A percentile compares a stretch with the other conserved stretches of the same genome.
Evolutionary conservation across 768 basidiomycete genomes (phyloP).

Genomic region (Tylopilus plumbeoviolaceoides): DNA sequence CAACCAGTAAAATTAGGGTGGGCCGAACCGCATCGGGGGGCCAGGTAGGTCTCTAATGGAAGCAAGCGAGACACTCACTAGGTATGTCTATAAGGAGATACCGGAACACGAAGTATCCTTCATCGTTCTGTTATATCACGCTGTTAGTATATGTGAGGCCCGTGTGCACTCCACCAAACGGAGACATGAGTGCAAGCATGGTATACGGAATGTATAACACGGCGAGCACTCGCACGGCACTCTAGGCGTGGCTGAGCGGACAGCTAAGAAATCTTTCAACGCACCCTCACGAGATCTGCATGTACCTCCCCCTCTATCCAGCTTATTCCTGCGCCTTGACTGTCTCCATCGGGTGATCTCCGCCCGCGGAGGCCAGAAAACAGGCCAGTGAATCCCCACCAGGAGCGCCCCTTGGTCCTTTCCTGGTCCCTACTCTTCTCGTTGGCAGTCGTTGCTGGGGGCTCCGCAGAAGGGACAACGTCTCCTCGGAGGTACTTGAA

Average conservation of each 20-base stretch:
- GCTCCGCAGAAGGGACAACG: slow-evolving; percentile 37
- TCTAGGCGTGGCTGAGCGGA: neutral
- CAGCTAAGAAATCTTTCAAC: slow-evolving; percentile 21
- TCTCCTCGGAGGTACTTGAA: slow-evolving; percentile 76
- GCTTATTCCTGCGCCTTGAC: slow-evolving; percentile 36
- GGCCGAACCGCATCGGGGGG: slow-evolving; percentile 1
- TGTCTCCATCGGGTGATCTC: slow-evolving; percentile 30
- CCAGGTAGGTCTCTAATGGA: slow-evolving; percentile 5
- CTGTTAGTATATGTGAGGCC: slow-evolving; percentile 5
- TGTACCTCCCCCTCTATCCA: slow-evolving; percentile 81
- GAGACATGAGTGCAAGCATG: slow-evolving; percentile 1
- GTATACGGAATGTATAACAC: slow-evolving; percentile 1
- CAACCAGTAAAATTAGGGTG: slow-evolving; percentile 9
- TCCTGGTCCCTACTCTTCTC: slow-evolving; percentile 29
- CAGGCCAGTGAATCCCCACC: slow-evolving; percentile 60
- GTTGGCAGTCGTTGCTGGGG: slow-evolving; percentile 26
- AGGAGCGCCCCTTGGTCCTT: slow-evolving; percentile 31
- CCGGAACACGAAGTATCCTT: slow-evolving; percentile 74
- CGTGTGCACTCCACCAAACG: slow-evolving; percentile 1
- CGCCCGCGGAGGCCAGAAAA: slow-evolving; percentile 60
- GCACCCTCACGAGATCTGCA: slow-evolving; percentile 70
- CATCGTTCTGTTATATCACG: slow-evolving; percentile 50
- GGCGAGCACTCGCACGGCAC: neutral
- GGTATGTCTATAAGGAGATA: slow-evolving; percentile 79
- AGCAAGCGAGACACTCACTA: slow-evolving; percentile 45